phyloP scores from a whole-genome alignment of 495 filamentous ascomycete genomes.

The Neohortaea acidophila region DNA sequence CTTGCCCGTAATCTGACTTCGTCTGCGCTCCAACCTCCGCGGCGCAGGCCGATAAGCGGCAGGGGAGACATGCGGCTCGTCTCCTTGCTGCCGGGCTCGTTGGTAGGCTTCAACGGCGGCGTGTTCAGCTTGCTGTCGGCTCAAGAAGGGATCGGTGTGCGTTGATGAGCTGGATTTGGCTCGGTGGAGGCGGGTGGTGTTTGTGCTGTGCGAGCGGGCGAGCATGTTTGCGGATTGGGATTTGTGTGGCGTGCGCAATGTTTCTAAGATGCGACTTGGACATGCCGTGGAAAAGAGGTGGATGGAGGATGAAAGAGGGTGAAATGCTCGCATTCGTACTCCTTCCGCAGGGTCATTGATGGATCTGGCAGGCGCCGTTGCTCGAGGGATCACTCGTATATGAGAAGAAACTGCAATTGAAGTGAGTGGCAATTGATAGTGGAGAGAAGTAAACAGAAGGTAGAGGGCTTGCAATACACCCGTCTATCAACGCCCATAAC shows the following conservation, averaged over 20 bases:
- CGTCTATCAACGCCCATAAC: too few relatives aligned
- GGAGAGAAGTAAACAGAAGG: too few relatives aligned
- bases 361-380: too few relatives aligned
- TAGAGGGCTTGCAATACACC: too few relatives aligned
- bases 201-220: conserved; percentile 21
- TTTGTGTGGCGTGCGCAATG: too few relatives aligned
- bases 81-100: conserved; percentile 13
- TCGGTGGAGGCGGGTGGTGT: conserved; percentile 20
- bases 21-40: conserved; percentile 6
- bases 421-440: too few relatives aligned
- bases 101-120: conserved; percentile 24
- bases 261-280: too few relatives aligned
- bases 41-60: not conserved
- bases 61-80: not conserved
- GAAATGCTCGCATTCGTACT: not conserved
- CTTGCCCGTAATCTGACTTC: conserved; percentile 6
- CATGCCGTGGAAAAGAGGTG: too few relatives aligned
- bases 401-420: too few relatives aligned
- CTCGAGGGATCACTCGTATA: too few relatives aligned
- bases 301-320: not conserved
- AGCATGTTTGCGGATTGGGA: conserved; percentile 25
- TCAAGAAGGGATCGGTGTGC: conserved; percentile 20
- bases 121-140: conserved; percentile 22
- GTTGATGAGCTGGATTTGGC: conserved; percentile 23
- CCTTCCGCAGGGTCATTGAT: too few relatives aligned